Evolutionary conservation across 1,284 basidiomycete genomes (phyloP), one percentile per base, ranked within the genome.

Genomic region (Fomitopsis betulina): DNA sequence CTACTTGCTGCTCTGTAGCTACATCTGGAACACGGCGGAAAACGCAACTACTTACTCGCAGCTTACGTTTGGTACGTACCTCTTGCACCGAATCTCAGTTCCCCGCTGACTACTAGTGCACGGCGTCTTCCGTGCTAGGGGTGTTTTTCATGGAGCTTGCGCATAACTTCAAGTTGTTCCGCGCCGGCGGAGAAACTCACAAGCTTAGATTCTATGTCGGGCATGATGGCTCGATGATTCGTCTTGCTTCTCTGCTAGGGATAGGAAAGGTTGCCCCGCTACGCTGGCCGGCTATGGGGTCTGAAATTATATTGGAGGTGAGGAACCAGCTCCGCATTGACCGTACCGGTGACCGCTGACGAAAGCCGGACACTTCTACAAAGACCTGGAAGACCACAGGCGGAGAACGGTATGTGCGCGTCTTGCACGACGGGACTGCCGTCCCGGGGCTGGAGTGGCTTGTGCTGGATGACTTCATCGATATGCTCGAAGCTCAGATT

Each of bases 281-380:
- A 54, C 73, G 79, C 30, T 82, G 80, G 80, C 81, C 81, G 1
- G 78, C 80, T 0, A 68, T 82, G 50, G 80, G 81, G 2, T 77
- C 76, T 15, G 80, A 82, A 62, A 74, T 82, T n/a, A 58, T 78
- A 50, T 74, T 82, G 68, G 80, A 82, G 75, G 80, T 76, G 57
- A 52, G 77, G 25, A 53, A 12, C 13, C 30, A 43, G 27, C 9
- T 17, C 10, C 49, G 42, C 25, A 35, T 9, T 27, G 38, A 37
- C 27, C 2, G 21, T 19, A 2, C 33, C 32, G 53, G 43, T 40
- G 27, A 51, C 13, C 30, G 32, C 49, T 51, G n/a, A 51, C 45
- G 19, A 47, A 47, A 15, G 25, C 49, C n/a, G 47, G 32, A n/a
- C 32, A 15, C 43, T 17, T 23, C 38, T 56, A 19, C 15, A 8